Percentiles rank a stretch among this genome's conserved stretches.
Conservation (phyloP, 2,329 filamentous ascomycete species). For the Xylaria hypoxylon region DNA sequence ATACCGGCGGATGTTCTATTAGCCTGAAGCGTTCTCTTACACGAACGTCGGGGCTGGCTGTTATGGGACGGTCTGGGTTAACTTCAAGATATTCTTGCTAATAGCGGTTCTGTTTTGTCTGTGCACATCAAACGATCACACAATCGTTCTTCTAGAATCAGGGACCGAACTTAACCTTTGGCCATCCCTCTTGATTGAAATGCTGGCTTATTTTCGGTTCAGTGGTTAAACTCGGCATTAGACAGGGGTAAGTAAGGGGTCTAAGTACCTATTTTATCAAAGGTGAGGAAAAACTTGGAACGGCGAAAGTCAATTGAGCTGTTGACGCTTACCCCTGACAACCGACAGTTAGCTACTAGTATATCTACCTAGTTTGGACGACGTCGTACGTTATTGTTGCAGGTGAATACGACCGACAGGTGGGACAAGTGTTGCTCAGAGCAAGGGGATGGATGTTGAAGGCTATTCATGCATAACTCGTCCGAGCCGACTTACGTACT, state of each 20-base stretch:
- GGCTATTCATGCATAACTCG: slow-evolving; percentile 15
- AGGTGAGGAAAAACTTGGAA: background rate
- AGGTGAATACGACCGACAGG: background rate
- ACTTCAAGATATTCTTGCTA: slow-evolving; percentile 28
- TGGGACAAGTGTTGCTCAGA: background rate
- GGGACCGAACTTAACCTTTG: background rate
- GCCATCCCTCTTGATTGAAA: too few species aligned
- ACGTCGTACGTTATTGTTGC: background rate
- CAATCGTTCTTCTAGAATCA: background rate
- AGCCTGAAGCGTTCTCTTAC: slow-evolving; percentile 28
- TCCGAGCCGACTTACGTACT: background rate
- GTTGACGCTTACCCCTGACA: background rate
- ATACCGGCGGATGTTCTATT: slow-evolving; percentile 8
- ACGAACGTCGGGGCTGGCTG: background rate
- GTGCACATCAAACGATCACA: slow-evolving; percentile 25
- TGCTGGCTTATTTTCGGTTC: too few species aligned
- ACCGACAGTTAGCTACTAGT: background rate
- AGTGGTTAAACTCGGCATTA: too few species aligned
- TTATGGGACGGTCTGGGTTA: slow-evolving; percentile 8
- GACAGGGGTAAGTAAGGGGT: background rate
- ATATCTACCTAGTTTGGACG: background rate
- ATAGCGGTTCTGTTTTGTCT: slow-evolving; percentile 25
- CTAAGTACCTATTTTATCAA: background rate
- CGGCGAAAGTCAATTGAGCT: background rate
- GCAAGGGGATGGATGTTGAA: background rate